phyloP scores from a whole-genome alignment of 2,329 filamentous ascomycete species.

The Monosporascus ibericus region DNA sequence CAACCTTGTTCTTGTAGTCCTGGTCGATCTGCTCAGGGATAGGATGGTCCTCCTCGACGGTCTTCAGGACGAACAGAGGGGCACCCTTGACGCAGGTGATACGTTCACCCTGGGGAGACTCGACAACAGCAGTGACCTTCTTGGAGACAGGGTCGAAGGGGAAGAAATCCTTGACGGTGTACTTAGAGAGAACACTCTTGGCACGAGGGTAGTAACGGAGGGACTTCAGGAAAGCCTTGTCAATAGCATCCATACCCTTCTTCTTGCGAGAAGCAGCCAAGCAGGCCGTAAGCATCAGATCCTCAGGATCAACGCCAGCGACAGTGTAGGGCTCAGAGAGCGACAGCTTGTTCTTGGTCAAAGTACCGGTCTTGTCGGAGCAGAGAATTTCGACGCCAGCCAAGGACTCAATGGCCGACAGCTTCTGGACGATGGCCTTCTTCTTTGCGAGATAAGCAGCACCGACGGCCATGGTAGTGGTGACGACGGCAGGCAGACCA shows the following conservation, averaged over 20 bases:
- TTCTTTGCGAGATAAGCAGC: slow-evolving; percentile 88
- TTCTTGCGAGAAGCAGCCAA: slow-evolving; percentile 87
- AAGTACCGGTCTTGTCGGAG: slow-evolving; percentile 89
- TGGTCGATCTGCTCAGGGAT: slow-evolving; percentile 71
- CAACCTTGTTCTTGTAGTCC: slow-evolving; percentile 88
- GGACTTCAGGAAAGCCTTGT: slow-evolving; percentile 89
- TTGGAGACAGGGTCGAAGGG: slow-evolving; percentile 92
- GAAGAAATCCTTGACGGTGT: slow-evolving; percentile 77
- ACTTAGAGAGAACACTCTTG: slow-evolving; percentile 74
- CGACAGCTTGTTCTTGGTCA: slow-evolving; percentile 92
- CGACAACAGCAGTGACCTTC: slow-evolving; percentile 79
- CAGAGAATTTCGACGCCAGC: slow-evolving; percentile 91
- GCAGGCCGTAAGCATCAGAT: slow-evolving; percentile 89
- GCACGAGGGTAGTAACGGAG: slow-evolving; percentile 76
- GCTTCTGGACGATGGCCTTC: slow-evolving; percentile 89
- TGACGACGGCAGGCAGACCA: slow-evolving; percentile 88
- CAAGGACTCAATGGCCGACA: slow-evolving; percentile 85
- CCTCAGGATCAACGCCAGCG: slow-evolving; percentile 73
- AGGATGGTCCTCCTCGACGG: slow-evolving; percentile 77
- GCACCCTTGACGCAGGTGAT: slow-evolving; percentile 90
- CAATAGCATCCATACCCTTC: slow-evolving; percentile 92
- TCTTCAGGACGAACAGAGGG: slow-evolving; percentile 80
- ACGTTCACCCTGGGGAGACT: slow-evolving; percentile 75
- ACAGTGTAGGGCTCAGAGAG: slow-evolving; percentile 80
- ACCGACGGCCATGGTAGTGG: slow-evolving; percentile 91